A percentile compares a stretch with the other conserved stretches of the same genome.
Evolutionary conservation across 352 stramenopile species (phyloP).

Genomic region (Globisporangium recalcitrans): DNA sequence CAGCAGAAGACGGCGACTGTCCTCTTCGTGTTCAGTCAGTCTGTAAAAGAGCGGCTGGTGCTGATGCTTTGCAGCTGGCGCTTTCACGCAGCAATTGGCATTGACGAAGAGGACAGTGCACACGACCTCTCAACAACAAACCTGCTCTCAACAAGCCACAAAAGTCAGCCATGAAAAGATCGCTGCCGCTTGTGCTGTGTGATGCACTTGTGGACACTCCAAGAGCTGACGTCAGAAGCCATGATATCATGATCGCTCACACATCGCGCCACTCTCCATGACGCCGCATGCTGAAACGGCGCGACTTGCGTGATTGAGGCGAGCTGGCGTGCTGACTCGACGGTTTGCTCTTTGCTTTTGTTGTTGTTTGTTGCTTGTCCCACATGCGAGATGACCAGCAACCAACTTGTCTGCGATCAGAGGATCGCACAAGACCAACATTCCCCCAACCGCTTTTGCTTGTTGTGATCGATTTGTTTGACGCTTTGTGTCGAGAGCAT

Average conservation of each 20-base stretch:
- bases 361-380: neutral
- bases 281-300: neutral
- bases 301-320: neutral
- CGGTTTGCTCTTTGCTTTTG: neutral
- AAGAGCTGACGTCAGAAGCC: slow-evolving; percentile 1
- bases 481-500: neutral
- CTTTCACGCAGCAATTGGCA: too few relatives aligned
- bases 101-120: too few relatives aligned
- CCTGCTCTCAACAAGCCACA: neutral
- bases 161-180: slow-evolving; percentile 4
- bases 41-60: too few relatives aligned
- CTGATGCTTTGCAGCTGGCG: too few relatives aligned
- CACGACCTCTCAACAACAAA: too few relatives aligned
- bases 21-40: too few relatives aligned
- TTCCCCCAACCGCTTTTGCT: slow-evolving; percentile 1
- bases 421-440: neutral
- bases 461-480: slow-evolving; percentile 3
- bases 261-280: neutral
- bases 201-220: neutral
- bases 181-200: neutral
- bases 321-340: neutral
- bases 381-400: neutral
- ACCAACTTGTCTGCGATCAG: too few relatives aligned
- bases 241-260: neutral
- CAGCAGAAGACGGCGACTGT: too few relatives aligned